Base-by-base conservation (phyloP, 225 moss, liverwort and hornwort species). In the Polytrichum formosum region DNA sequence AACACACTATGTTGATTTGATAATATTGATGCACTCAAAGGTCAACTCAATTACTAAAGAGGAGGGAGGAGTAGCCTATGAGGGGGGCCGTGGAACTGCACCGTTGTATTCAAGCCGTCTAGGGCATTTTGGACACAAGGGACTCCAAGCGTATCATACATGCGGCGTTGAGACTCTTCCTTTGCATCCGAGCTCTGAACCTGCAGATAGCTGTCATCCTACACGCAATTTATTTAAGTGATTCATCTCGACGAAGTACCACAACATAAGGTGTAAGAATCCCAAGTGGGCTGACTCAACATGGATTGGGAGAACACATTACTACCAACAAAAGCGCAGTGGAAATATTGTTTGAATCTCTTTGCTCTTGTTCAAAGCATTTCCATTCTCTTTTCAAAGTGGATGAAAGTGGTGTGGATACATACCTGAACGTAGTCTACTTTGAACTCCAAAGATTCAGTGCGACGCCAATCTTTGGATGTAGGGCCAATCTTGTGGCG, bases 111-210 rank as follows among this genome's bases (percentile, higher is more conserved):
- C 77, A 78, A 73, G 69, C 87, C 87, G 68, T 87, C 80, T 71
- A 87, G 70, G 64, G 83, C 87, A 80, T 72, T 80, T 71, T 83
- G 80, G 77, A 87, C 77, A 78, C 87, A 87, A 35, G 83, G 87
- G 73, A 77, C 80, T 69, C 87, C 87, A 64, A 87, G 75, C 67
- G 80, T 83, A 54, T 75, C 72, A 67, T 82, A 87, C 80, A 87
- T 83, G 74, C 87, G 83, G 71, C 75, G 72, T 71, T 87, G 87
- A 5, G 87, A 87, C 66, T 83, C 87, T 63, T 83, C 87, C 73
- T 83, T 87, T 26, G 73, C 80, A 21, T 64, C 68, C 27, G 66
- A 72, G 67, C 82, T 82, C 28, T 80, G 77, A 46, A 81, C 80
- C 73, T 76, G 82, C 69, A 83, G 64, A 63, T 83, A 87, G 76